Evolutionary conservation across 169 alveolate species (phyloP).

Genomic region (Theileria luwenshuni): DNA sequence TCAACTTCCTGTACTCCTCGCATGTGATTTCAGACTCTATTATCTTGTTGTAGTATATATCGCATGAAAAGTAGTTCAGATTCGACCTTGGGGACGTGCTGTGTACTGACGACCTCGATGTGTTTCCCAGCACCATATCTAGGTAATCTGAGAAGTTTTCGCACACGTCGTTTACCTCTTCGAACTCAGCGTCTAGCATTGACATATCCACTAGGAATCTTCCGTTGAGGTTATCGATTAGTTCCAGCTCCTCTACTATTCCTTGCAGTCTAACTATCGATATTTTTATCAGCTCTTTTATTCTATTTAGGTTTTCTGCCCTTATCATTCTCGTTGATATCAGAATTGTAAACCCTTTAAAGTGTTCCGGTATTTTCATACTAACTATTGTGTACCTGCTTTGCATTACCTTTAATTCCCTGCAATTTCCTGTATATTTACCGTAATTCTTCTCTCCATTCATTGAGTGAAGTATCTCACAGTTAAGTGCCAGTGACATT

Average conservation of each 20-base stretch:
- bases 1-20: slow-evolving; percentile 12
- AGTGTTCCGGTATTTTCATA: slow-evolving; percentile 8
- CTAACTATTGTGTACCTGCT: slow-evolving; percentile 26
- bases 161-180: not conserved
- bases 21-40: not conserved
- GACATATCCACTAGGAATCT: not conserved
- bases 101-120: not conserved
- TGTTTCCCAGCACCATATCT: not conserved
- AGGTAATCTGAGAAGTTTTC: slow-evolving; percentile 30
- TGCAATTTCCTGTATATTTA: slow-evolving; percentile 17
- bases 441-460: not conserved
- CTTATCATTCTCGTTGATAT: slow-evolving; percentile 26
- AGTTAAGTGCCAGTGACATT: slow-evolving; percentile 36
- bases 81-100: not conserved
- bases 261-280: slow-evolving; percentile 43
- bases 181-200: not conserved
- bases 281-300: slow-evolving; percentile 29
- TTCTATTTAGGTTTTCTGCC: not conserved
- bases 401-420: not conserved
- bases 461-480: slow-evolving; percentile 19
- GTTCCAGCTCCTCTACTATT: slow-evolving; percentile 43
- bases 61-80: slow-evolving; percentile 2
- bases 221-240: slow-evolving; percentile 50
- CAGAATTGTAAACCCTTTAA: slow-evolving; percentile 55
- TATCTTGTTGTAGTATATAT: not conserved